phyloP scores from a whole-genome alignment of 2,329 filamentous ascomycete genomes.

The Pseudogymnoascus pannorum region DNA sequence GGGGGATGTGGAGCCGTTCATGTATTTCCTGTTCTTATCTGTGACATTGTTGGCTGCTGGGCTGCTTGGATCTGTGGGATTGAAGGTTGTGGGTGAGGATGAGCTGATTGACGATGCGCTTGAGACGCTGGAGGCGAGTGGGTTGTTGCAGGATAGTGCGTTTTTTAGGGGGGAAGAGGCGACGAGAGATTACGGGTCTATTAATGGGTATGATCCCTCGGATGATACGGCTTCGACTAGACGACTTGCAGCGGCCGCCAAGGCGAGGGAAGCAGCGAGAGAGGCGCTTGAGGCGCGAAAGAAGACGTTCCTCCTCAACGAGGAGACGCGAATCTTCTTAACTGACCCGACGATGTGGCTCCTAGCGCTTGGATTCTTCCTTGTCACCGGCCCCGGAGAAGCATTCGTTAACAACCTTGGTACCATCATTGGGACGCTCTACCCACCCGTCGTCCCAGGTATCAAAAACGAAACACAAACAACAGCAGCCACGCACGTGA shows the following conservation, averaged over 20 bases:
- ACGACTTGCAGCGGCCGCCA: constrained; percentile 16
- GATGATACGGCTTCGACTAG: constrained; percentile 38
- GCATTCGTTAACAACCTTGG: constrained; percentile 97
- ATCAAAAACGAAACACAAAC: constrained; percentile 13
- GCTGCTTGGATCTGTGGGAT: constrained; percentile 61
- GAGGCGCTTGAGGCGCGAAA: constrained; percentile 50
- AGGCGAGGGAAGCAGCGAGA: constrained; percentile 29
- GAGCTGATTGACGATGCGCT: constrained; percentile 85
- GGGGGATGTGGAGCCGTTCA: constrained; percentile 66
- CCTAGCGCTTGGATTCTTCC: constrained; percentile 82
- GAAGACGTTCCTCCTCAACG: constrained; percentile 87
- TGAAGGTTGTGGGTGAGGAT: constrained; percentile 76
- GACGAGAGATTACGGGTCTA: constrained; percentile 49
- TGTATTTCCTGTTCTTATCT: constrained; percentile 81
- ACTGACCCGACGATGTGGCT: constrained; percentile 93
- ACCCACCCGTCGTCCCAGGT: constrained; percentile 49
- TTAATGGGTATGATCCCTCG: constrained; percentile 29
- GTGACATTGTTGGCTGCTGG: constrained; percentile 64
- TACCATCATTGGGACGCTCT: constrained; percentile 83
- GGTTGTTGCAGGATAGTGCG: constrained; percentile 67
- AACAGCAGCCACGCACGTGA: constrained; percentile 78
- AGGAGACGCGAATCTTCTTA: constrained; percentile 79
- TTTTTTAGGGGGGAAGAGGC: constrained; percentile 48
- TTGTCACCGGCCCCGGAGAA: constrained; percentile 91
- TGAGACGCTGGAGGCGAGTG: constrained; percentile 84